phyloP scores from a whole-genome alignment of 2,329 filamentous ascomycete genomes.

The Arthrocladium fulminans region DNA sequence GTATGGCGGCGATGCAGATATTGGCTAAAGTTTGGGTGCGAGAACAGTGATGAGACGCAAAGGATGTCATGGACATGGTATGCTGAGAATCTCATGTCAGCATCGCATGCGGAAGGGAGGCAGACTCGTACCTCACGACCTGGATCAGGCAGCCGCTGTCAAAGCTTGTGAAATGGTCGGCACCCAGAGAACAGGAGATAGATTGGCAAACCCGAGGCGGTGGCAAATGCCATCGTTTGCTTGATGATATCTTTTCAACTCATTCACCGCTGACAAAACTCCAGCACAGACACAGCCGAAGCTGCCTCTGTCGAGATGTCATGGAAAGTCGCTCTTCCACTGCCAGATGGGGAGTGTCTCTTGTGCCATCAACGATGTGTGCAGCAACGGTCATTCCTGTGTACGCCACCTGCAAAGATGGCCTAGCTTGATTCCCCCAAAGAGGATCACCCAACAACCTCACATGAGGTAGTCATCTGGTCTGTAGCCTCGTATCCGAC shows the following conservation, averaged over 20 bases:
- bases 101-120: neutral
- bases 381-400: slow-evolving; percentile 21
- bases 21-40: slow-evolving; percentile 30
- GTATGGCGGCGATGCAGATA: slow-evolving; percentile 30
- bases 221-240: slow-evolving; percentile 28
- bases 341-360: slow-evolving; percentile 26
- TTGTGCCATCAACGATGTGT: slow-evolving; percentile 25
- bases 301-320: slow-evolving; percentile 22
- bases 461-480: slow-evolving; percentile 30
- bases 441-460: slow-evolving; percentile 24
- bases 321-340: slow-evolving; percentile 25
- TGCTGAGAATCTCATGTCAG: slow-evolving; percentile 8
- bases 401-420: slow-evolving; percentile 12
- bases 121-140: slow-evolving; percentile 25
- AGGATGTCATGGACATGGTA: slow-evolving; percentile 29
- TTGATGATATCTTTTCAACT: slow-evolving; percentile 31
- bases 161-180: slow-evolving; percentile 28
- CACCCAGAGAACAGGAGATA: slow-evolving; percentile 26
- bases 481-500: slow-evolving; percentile 28
- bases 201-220: slow-evolving; percentile 23
- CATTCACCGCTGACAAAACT: slow-evolving; percentile 30
- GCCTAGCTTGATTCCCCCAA: neutral
- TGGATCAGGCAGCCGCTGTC: slow-evolving; percentile 32
- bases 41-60: slow-evolving; percentile 29
- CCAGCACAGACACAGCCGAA: slow-evolving; percentile 33